These are phyloP conservation scores for Alectoria sarmentosa DNA, from an alignment of 495 filamentous ascomycete genomes.

Conservation along the genomic window DNA sequence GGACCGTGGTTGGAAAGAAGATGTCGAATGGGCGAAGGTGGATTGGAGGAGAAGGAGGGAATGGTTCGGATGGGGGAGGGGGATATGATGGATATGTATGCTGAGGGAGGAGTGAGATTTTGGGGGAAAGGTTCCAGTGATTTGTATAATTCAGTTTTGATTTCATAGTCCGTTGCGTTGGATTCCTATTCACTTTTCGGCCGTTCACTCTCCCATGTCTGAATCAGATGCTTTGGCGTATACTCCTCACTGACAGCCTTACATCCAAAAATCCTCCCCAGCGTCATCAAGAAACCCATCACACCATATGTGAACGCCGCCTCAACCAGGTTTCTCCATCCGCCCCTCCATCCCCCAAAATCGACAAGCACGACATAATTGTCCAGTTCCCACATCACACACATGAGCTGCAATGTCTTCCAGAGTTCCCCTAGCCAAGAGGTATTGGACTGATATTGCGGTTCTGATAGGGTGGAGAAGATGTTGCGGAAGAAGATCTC, in stretches of 20 bases:
- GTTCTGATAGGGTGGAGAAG: neutral
- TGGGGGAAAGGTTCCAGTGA: too few species aligned
- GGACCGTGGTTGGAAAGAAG: too few species aligned
- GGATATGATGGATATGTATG: too few species aligned
- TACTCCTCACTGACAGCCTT: conserved; percentile 12
- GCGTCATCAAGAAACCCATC: neutral
- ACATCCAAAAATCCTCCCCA: neutral
- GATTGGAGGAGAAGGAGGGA: too few species aligned
- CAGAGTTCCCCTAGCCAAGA: neutral
- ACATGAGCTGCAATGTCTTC: neutral
- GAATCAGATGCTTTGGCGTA: neutral
- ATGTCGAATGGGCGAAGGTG: too few species aligned
- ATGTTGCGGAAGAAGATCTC: conserved; percentile 14
- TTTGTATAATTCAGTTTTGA: too few species aligned
- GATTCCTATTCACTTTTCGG: neutral
- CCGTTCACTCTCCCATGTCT: neutral
- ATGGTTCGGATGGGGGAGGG: too few species aligned
- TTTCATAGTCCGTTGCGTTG: neutral
- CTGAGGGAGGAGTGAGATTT: too few species aligned
- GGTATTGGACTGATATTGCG: neutral
- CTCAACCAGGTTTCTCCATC: conserved; percentile 3
- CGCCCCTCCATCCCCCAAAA: neutral
- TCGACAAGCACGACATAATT: conserved; percentile 6
- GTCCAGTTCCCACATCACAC: conserved; percentile 14
- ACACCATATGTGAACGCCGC: neutral